Base-by-base conservation (phyloP, 768 basidiomycete genomes). In the Naganishia antarctica region DNA sequence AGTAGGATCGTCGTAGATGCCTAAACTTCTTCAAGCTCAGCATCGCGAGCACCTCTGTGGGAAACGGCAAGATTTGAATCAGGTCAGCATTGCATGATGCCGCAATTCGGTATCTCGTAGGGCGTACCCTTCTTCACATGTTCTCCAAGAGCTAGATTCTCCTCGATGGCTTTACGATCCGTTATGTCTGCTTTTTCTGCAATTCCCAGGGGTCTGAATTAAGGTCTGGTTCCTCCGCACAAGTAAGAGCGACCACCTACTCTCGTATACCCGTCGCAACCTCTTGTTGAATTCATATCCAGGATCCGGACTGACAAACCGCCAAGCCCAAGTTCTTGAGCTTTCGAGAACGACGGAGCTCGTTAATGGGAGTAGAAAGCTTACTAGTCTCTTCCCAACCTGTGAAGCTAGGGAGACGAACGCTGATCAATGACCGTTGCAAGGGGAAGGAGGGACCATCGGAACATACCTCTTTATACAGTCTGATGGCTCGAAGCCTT, bases 1-100 rank as follows among this genome's bases (percentile, higher is more conserved):
- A 67, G 59, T 77, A 77, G 23, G 60, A 63, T 15, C 76, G 60
- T 29, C 74, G 44, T 16, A 77, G 69, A 69, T 75, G 73, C 21
- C 76, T 60, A 59, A 70, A 77, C 51, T 77, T 77, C 68, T 75
- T 76, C 63, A 77, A 70, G 29, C 73, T 74, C 40, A 77, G 70
- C 47, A 77, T 59, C 21, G 76, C 74, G n/a, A 76, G 70, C 6
- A 77, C 73, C 67, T 77, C 76, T 77, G 21, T 15, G 34, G n/a
- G n/a, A 21, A 7, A 26, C 46, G 21, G 29, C 29, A 21, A 64
- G 32, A 48, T 16, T 43, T n/a, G 29, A 31, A 13, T 5, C 7
- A 0, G 26, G 28, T 26, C 40, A 45, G 50, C 40, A n/a, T n/a
- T n/a, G n/a, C n/a, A n/a, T n/a, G n/a, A n/a, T n/a, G n/a, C n/a